phyloP scores from a whole-genome alignment of 371 early-diverging fungal species.

The Apophysomyces trapeziformis region DNA sequence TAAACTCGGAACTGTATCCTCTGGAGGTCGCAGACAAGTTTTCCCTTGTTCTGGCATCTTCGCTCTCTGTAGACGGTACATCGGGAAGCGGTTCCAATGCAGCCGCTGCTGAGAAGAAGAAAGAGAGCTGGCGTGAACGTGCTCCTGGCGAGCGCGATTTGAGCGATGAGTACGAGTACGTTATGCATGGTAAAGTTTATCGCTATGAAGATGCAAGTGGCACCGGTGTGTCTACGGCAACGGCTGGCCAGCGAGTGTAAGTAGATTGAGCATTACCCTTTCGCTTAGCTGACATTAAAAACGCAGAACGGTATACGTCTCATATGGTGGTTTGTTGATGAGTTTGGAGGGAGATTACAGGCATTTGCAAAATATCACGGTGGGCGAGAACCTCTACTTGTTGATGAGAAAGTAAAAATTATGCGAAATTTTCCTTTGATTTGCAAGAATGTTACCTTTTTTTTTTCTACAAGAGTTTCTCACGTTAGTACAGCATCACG shows the following conservation, averaged over 20 bases:
- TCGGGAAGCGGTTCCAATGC: slow-evolving; percentile 33
- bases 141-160: slow-evolving; percentile 72
- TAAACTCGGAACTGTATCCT: slow-evolving; percentile 93
- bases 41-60: slow-evolving; percentile 79
- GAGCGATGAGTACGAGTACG: slow-evolving; percentile 96
- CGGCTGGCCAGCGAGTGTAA: slow-evolving; percentile 71
- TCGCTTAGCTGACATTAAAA: too few relatives aligned
- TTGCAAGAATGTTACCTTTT: too few relatives aligned
- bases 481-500: too few relatives aligned
- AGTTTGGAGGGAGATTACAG: slow-evolving; percentile 87
- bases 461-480: too few relatives aligned
- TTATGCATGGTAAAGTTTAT: slow-evolving; percentile 96
- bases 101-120: slow-evolving; percentile 40
- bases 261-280: slow-evolving; percentile 26
- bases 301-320: slow-evolving; percentile 78
- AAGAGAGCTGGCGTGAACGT: slow-evolving; percentile 68
- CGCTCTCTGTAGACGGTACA: slow-evolving; percentile 56
- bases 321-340: slow-evolving; percentile 95
- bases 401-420: slow-evolving; percentile 81
- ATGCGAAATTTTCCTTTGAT: background rate
- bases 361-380: slow-evolving; percentile 79
- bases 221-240: slow-evolving; percentile 23
- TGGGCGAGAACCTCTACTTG: slow-evolving; percentile 88
- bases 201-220: slow-evolving; percentile 85
- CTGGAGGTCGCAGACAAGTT: slow-evolving; percentile 84